Evolutionary conservation across 2,329 filamentous ascomycete species (phyloP).

Genomic region (Mollisia scopiformis): DNA sequence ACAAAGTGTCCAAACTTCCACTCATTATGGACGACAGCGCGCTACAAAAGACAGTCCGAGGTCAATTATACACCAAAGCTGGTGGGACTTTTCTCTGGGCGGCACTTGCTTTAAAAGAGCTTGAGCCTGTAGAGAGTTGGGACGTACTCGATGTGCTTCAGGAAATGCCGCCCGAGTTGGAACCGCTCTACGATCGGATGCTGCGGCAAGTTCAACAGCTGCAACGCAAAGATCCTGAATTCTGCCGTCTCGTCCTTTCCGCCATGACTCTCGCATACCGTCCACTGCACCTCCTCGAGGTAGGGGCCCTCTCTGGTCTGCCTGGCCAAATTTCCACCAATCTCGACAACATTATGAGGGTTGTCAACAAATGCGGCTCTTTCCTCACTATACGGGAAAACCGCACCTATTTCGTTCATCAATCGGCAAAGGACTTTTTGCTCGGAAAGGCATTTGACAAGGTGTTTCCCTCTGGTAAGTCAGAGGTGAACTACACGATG

Average conservation of each 20-base stretch:
- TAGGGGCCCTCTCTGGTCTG: too few species aligned
- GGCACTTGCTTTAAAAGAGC: conserved; percentile 39
- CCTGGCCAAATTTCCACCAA: too few species aligned
- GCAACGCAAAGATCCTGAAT: conserved; percentile 16
- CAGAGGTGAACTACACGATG: conserved; percentile 36
- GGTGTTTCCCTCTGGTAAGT: conserved; percentile 36
- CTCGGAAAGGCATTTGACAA: conserved; percentile 16
- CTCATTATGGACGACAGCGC: neutral
- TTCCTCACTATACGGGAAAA: conserved; percentile 34
- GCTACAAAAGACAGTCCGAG: neutral
- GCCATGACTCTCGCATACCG: conserved; percentile 23
- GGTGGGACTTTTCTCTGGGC: conserved; percentile 48
- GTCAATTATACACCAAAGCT: neutral
- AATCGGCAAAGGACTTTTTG: conserved; percentile 40
- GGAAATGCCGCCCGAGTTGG: conserved; percentile 30
- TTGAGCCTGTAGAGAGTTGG: too few species aligned
- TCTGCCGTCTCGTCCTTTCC: conserved; percentile 26
- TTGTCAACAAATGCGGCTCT: conserved; percentile 38
- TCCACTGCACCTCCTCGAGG: conserved; percentile 27
- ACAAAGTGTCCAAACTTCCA: neutral
- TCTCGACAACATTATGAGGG: too few species aligned
- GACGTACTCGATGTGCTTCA: too few species aligned
- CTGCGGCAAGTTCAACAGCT: too few species aligned
- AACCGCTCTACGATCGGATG: conserved; percentile 33
- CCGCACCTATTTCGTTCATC: conserved; percentile 35